Conservation (phyloP, 2,329 filamentous ascomycete species). For the Trichoderma afroharzianum region DNA sequence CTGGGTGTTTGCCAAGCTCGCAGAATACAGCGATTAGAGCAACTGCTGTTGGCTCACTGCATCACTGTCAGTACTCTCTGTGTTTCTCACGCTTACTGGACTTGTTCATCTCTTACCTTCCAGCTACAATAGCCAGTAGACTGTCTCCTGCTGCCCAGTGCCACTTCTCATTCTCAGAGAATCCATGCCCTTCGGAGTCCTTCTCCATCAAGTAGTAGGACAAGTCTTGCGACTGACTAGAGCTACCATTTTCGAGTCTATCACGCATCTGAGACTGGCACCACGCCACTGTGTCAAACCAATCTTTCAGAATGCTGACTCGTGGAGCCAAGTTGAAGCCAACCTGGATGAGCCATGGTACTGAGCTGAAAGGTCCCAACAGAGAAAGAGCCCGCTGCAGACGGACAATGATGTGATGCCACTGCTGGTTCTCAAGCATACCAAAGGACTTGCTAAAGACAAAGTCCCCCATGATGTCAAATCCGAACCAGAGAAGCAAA, state of each 20-base stretch:
- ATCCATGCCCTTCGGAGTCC: neutral
- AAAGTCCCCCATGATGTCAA: neutral
- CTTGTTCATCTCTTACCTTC: neutral
- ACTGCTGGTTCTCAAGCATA: neutral
- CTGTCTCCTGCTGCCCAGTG: neutral
- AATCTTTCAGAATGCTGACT: neutral
- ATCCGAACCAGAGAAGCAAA: neutral
- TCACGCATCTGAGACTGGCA: neutral
- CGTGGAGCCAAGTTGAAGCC: neutral
- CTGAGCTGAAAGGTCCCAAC: neutral
- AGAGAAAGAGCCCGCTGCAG: neutral
- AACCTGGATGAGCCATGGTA: neutral
- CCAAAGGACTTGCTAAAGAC: neutral
- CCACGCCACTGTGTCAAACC: neutral
- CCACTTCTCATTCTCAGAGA: neutral
- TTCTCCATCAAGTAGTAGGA: conserved; percentile 17
- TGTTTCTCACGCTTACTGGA: neutral
- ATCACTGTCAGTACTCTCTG: neutral
- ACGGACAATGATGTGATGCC: neutral
- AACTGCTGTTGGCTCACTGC: neutral
- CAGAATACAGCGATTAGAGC: neutral
- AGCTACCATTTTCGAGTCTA: neutral
- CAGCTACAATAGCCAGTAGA: neutral
- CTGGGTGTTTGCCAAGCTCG: neutral
- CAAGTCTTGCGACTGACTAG: conserved; percentile 6